A percentile compares a stretch with the other conserved stretches of the same genome.
phyloP scores from a whole-genome alignment of 2,329 filamentous ascomycete genomes.

The Ascochyta koolunga region DNA sequence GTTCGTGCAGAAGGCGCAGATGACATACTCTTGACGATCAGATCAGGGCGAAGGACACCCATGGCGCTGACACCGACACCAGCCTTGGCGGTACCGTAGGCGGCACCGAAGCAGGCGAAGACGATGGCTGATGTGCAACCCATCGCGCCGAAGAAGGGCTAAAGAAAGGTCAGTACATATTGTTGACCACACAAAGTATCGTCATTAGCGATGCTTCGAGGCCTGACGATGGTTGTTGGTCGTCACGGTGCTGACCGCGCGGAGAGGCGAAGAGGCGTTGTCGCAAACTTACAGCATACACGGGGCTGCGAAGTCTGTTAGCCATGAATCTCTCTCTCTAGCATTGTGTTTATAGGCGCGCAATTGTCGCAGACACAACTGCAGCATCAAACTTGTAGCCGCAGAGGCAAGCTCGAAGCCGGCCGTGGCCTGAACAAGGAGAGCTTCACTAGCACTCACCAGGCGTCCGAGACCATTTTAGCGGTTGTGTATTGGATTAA shows the following conservation, averaged over 20 bases:
- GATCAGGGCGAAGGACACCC: conserved; percentile 95
- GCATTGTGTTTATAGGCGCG: conserved; percentile 1
- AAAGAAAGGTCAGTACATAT: conserved; percentile 35
- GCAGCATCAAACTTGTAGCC: conserved; percentile 44
- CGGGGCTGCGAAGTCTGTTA: conserved; percentile 69
- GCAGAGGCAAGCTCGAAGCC: conserved; percentile 47
- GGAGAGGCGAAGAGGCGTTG: conserved; percentile 29
- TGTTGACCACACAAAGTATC: neutral
- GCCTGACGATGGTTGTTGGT: conserved; percentile 17
- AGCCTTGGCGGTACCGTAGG: conserved; percentile 98
- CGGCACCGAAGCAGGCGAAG: conserved; percentile 94
- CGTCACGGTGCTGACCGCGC: conserved; percentile 26
- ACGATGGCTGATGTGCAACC: conserved; percentile 94
- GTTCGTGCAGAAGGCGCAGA: neutral
- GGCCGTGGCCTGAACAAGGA: conserved; percentile 31
- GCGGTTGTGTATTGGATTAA: conserved; percentile 33
- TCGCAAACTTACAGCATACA: conserved; percentile 89
- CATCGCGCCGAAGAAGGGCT: conserved; percentile 97
- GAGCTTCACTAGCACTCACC: conserved; percentile 65
- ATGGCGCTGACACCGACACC: conserved; percentile 98
- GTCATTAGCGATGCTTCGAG: conserved; percentile 16
- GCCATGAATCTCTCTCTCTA: conserved; percentile 26
- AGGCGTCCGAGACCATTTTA: conserved; percentile 81
- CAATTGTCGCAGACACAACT: conserved; percentile 20
- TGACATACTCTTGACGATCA: conserved; percentile 97